Base-by-base conservation (phyloP, 805 yeast species). In the Barnettozyma salicaria region DNA sequence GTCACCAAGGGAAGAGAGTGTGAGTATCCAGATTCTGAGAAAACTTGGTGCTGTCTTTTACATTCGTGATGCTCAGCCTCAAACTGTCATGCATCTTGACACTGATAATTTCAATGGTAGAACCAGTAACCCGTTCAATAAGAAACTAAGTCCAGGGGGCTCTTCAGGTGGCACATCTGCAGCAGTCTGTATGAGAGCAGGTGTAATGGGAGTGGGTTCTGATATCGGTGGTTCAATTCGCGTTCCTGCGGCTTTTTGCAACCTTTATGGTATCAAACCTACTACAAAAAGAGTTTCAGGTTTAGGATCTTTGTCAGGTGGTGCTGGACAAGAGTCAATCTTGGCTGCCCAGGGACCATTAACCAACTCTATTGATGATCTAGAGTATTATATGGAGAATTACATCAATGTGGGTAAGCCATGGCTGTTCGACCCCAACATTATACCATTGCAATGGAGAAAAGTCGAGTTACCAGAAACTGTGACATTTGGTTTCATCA, bases 101-200 rank as follows among this genome's bases (percentile, higher is more conserved):
- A 74, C 84, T 9, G 64, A 71, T 52, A 68, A 70, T 56, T 64
- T 79, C 52, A 67, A 63, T 37, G 87, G 87, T 8, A 63, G 75
- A 49, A 69, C 84, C 4, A 57, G 71, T 42, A 79, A 79, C 51
- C 79, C 84, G 2, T 63, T 57, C 60, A 79, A 80, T 53, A 63
- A 76, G 34, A 62, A 67, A 22, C 59, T 79, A 34, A 70, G 80
- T 19, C 66, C 80, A 2, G 87, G 87, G 43, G 87, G 87, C 14
- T 75, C 82, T 1, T 74, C 82, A 9, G 84, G 86, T 38, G 87
- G 87, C 45, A 85, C 78, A 50, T 80, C 84, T 42, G 78, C 82
- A 1, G 60, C 74, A 40, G 73, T 77, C 38, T 74, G 74, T 2
- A 61, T 73, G 46, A 71, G 70, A 36, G 80, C 75, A 3, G 74